phyloP scores from a whole-genome alignment of 371 early-diverging fungal species.

The Actinomucor elegans region DNA sequence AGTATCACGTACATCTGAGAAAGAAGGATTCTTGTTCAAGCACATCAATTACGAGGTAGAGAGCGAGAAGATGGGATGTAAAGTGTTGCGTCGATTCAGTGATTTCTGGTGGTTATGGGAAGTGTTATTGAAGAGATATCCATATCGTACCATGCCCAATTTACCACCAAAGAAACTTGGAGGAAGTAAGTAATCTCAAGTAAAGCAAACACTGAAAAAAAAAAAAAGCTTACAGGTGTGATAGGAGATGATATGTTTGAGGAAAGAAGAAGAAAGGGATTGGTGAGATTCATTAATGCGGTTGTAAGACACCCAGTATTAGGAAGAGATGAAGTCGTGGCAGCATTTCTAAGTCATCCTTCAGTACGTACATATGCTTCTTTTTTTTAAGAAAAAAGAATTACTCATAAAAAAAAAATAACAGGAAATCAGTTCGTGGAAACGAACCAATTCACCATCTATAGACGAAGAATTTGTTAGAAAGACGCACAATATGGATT shows the following conservation, averaged over 20 bases:
- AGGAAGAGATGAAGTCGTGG: slow-evolving; percentile 63
- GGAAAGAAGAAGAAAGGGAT: slow-evolving; percentile 70
- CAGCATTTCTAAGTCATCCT: slow-evolving; percentile 67
- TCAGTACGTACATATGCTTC: slow-evolving; percentile 35
- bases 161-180: slow-evolving; percentile 70
- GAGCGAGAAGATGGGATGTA: slow-evolving; percentile 59
- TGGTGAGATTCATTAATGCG: slow-evolving; percentile 73
- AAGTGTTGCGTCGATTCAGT: slow-evolving; percentile 78
- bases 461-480: slow-evolving; percentile 54
- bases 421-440: slow-evolving; percentile 40
- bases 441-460: slow-evolving; percentile 40
- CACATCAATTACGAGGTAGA: slow-evolving; percentile 81
- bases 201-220: no score
- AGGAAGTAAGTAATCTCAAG: slow-evolving; percentile 50
- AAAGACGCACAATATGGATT: slow-evolving; percentile 15
- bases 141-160: slow-evolving; percentile 69
- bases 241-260: slow-evolving; percentile 67
- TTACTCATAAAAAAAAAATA: no score
- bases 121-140: slow-evolving; percentile 70
- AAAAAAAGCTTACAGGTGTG: background rate
- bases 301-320: slow-evolving; percentile 77
- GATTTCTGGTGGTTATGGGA: slow-evolving; percentile 87
- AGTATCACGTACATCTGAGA: slow-evolving; percentile 58
- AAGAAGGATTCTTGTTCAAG: slow-evolving; percentile 80
- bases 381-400: no score